Percentiles rank a stretch among this genome's conserved stretches.
These are phyloP conservation scores for Trifolium subterraneum DNA, from an alignment of 306 rosid genomes.

Conservation along the genomic window DNA sequence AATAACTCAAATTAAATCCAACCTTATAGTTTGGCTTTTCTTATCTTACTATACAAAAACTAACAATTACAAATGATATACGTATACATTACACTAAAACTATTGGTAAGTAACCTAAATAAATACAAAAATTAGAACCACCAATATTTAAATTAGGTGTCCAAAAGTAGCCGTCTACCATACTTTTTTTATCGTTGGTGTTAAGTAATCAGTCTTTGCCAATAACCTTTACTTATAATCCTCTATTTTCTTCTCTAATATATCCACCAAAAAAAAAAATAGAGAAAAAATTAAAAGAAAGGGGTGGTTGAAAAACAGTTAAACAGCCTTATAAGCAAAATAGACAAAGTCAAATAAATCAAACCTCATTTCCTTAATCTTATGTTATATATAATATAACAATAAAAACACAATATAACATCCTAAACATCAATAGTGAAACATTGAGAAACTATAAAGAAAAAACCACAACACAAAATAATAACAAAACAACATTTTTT, in stretches of 20 bases:
- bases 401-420: constrained; percentile 22
- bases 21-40: not conserved
- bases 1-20: not conserved
- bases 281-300: not conserved
- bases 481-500: not conserved
- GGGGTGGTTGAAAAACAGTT: constrained; percentile 70
- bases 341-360: constrained; percentile 33
- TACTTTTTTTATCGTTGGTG: constrained; percentile 55
- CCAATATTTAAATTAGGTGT: constrained; percentile 37
- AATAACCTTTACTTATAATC: constrained; percentile 56
- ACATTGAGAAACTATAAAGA: constrained; percentile 1
- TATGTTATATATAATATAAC: constrained; percentile 23
- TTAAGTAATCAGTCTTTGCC: constrained; percentile 65
- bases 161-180: constrained; percentile 25
- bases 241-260: constrained; percentile 52
- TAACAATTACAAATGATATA: not conserved
- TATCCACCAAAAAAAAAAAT: constrained; percentile 53
- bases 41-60: not conserved
- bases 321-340: constrained; percentile 49
- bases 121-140: constrained; percentile 29
- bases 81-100: constrained; percentile 26
- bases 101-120: constrained; percentile 41
- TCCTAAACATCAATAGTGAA: not conserved
- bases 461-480: not conserved
- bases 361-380: constrained; percentile 32